Conservation (phyloP, 2,329 filamentous ascomycete genomes). For the Didymosphaeria variabile region DNA sequence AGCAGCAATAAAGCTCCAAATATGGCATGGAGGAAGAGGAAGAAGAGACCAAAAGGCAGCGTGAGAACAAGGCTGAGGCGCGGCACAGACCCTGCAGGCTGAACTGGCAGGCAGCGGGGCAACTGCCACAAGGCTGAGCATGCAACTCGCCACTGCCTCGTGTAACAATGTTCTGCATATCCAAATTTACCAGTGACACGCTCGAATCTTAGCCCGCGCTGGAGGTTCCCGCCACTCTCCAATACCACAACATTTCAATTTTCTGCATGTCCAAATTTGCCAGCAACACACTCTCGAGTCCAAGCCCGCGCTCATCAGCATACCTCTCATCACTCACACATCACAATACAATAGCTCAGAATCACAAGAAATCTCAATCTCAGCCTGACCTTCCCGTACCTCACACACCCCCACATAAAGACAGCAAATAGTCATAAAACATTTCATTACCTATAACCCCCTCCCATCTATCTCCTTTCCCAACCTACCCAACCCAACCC, state of each 20-base stretch:
- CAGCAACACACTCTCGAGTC: too few species aligned
- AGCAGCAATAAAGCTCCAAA: too few species aligned
- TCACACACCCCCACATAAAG: background rate
- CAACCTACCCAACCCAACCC: background rate
- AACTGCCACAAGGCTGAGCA: background rate
- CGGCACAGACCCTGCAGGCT: too few species aligned
- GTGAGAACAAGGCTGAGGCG: background rate
- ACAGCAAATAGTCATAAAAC: background rate
- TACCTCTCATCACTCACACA: too few species aligned
- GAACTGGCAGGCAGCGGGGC: background rate
- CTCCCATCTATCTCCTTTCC: background rate
- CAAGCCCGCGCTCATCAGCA: too few species aligned
- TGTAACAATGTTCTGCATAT: background rate
- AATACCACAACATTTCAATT: too few species aligned
- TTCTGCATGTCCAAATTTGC: too few species aligned
- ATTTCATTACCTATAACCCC: background rate
- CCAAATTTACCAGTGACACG: too few species aligned
- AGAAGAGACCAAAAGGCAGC: background rate
- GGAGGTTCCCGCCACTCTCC: too few species aligned
- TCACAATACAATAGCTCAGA: too few species aligned
- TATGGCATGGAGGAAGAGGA: background rate
- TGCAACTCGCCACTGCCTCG: background rate
- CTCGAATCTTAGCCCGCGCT: too few species aligned
- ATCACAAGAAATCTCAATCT: background rate
- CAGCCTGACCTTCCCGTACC: background rate